phyloP scores from a whole-genome alignment of 2,329 filamentous ascomycete species.

The Talaromyces sp. region DNA sequence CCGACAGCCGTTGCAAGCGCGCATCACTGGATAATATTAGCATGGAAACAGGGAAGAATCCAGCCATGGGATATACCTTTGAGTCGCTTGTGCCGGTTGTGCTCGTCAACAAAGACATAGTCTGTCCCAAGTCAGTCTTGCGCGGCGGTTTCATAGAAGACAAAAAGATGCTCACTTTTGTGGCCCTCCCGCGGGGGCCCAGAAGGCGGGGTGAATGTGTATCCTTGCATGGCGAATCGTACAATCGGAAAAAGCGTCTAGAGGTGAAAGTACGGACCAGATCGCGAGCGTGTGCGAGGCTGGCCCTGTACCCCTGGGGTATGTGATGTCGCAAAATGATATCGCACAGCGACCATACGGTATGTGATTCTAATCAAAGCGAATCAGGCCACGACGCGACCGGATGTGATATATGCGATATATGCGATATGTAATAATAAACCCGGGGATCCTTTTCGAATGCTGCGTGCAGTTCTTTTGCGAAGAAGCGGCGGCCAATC shows the following conservation, averaged over 20 bases:
- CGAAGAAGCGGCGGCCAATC: background rate
- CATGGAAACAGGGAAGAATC: background rate
- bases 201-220: constrained; percentile 66
- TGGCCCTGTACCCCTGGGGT: background rate
- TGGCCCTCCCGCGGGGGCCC: constrained; percentile 67
- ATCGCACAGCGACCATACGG: background rate
- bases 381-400: background rate
- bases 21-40: constrained; percentile 63
- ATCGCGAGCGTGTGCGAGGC: background rate
- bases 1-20: constrained; percentile 91
- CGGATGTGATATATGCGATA: background rate
- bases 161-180: constrained; percentile 61
- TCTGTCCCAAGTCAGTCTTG: constrained; percentile 41
- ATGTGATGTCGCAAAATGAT: background rate
- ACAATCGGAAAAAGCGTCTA: background rate
- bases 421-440: background rate
- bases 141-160: background rate
- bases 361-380: background rate
- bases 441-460: background rate
- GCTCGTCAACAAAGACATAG: constrained; percentile 98
- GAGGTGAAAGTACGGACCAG: background rate
- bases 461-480: background rate
- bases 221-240: constrained; percentile 56
- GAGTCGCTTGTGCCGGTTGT: constrained; percentile 93
- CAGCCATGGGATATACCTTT: constrained; percentile 59